phyloP scores from a whole-genome alignment of 441 rosid species.

The Rhodomyrtus psidioides region DNA sequence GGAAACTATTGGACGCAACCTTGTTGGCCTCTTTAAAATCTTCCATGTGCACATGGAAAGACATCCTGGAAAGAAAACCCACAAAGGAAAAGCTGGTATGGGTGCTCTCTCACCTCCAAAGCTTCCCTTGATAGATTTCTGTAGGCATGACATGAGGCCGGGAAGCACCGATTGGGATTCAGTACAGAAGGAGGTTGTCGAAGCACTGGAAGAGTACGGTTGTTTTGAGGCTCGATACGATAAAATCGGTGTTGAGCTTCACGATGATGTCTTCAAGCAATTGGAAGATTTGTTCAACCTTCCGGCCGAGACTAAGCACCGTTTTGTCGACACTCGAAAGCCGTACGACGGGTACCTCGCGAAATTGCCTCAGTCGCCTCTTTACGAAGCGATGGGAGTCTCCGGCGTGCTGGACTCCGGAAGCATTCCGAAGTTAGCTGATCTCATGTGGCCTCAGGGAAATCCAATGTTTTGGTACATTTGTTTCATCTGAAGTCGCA shows the following conservation, averaged over 20 bases:
- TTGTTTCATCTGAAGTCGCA: not conserved
- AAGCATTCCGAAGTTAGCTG: not conserved
- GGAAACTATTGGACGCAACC: too few relatives aligned
- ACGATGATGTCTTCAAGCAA: not conserved
- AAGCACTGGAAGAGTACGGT: not conserved
- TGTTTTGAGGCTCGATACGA: not conserved
- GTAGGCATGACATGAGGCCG: not conserved
- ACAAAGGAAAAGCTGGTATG: not conserved
- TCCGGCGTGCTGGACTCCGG: not conserved
- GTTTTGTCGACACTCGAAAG: not conserved
- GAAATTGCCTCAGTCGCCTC: not conserved
- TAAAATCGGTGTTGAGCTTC: not conserved
- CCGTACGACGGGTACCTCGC: not conserved
- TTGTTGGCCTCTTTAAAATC: too few relatives aligned
- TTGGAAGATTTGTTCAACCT: not conserved
- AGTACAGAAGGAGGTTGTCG: not conserved
- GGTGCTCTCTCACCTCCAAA: not conserved
- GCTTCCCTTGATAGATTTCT: not conserved
- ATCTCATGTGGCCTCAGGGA: not conserved
- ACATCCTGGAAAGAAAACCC: too few relatives aligned
- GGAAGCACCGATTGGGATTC: not conserved
- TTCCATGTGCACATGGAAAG: too few relatives aligned
- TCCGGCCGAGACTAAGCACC: not conserved
- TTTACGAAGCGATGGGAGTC: not conserved
- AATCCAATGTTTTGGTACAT: not conserved